Conservation (phyloP, 495 filamentous ascomycete genomes). For the Talaromyces proteolyticus region DNA sequence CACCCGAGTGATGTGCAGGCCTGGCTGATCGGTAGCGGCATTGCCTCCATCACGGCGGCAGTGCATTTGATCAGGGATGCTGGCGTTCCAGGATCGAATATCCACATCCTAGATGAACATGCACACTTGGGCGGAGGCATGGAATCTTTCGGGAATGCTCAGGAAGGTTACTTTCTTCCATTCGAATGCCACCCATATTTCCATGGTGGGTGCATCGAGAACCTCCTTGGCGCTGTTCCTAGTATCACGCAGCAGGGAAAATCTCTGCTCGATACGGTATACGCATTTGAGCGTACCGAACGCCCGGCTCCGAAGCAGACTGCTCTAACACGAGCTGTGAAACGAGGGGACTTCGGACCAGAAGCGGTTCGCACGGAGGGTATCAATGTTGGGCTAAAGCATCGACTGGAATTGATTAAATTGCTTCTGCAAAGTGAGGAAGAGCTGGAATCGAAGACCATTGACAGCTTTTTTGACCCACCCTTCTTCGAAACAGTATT, state of each 20-base stretch:
- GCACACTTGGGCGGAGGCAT: constrained; percentile 24
- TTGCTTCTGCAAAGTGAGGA: constrained; percentile 24
- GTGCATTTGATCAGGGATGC: constrained; percentile 37
- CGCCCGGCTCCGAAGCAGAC: constrained; percentile 9
- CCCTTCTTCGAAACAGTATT: constrained; percentile 33
- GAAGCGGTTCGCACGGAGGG: not conserved
- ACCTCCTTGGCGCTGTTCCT: constrained; percentile 28
- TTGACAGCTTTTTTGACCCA: constrained; percentile 25
- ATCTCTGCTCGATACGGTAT: constrained; percentile 17
- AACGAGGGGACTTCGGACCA: too few species aligned
- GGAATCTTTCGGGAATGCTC: constrained; percentile 24
- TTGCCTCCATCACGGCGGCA: constrained; percentile 34
- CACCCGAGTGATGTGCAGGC: constrained; percentile 36
- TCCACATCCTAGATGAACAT: constrained; percentile 36
- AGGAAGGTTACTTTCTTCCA: constrained; percentile 31
- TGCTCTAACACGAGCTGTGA: not conserved
- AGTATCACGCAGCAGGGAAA: constrained; percentile 15
- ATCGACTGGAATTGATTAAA: constrained; percentile 24
- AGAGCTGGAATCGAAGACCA: constrained; percentile 21
- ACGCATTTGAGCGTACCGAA: too few species aligned
- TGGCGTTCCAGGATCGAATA: constrained; percentile 27
- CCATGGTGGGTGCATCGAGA: constrained; percentile 28
- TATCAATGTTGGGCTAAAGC: constrained; percentile 13
- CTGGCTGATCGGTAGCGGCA: constrained; percentile 33
- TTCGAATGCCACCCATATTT: constrained; percentile 30